Evolutionary conservation across 2,329 filamentous ascomycete genomes (phyloP).

Genomic region (Phaeophleospora eucalypticola): DNA sequence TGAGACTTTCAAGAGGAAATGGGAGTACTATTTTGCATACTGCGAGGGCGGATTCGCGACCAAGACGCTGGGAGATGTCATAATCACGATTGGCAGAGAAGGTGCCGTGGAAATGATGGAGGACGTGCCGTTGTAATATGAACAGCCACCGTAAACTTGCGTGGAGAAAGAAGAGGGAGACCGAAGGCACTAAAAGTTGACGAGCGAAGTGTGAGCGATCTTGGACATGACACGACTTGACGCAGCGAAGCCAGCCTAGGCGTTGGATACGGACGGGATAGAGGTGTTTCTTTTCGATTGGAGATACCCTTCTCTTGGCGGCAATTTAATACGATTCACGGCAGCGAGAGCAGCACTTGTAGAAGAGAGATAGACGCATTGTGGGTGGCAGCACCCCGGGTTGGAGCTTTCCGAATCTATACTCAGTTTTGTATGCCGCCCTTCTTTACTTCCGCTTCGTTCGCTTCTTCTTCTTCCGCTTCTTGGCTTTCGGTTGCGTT

Average conservation of each 20-base stretch:
- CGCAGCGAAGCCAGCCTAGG: too few relatives aligned
- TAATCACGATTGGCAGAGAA: constrained; percentile 65
- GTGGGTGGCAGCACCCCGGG: not conserved
- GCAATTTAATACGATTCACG: not conserved
- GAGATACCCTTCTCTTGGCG: constrained; percentile 5
- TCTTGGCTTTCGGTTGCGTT: constrained; percentile 28
- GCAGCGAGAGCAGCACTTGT: too few relatives aligned
- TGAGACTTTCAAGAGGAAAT: constrained; percentile 66
- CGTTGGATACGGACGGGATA: too few relatives aligned
- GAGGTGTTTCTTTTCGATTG: not conserved
- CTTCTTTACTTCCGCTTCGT: constrained; percentile 28
- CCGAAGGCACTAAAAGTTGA: not conserved
- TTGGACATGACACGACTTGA: not conserved
- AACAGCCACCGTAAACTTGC: too few relatives aligned
- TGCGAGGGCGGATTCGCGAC: constrained; percentile 70
- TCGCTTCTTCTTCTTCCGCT: constrained; percentile 34
- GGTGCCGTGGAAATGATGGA: constrained; percentile 66
- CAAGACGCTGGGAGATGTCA: constrained; percentile 68
- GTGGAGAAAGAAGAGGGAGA: not conserved
- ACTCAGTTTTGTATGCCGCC: too few relatives aligned
- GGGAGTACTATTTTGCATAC: constrained; percentile 75
- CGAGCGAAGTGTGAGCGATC: too few relatives aligned
- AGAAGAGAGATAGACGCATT: not conserved
- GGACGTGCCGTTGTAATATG: constrained; percentile 50
- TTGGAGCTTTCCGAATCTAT: not conserved